Conservation (phyloP, 176 grass and related monocot genomes). For the Triticum dicoccoides region DNA sequence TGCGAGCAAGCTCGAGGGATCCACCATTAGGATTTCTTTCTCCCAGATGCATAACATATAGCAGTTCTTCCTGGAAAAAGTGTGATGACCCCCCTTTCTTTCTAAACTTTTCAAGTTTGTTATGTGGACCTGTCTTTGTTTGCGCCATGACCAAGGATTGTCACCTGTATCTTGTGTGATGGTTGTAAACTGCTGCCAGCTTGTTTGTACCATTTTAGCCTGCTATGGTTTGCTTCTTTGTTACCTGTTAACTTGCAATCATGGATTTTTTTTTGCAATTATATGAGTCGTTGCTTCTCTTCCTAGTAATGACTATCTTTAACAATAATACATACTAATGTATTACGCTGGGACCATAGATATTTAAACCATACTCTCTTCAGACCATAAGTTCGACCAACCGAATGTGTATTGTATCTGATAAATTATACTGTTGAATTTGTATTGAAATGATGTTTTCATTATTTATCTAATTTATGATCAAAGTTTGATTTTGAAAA, state of each 20-base stretch:
- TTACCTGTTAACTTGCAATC: neutral
- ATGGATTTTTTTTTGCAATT: too few relatives aligned
- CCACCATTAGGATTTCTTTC: slow-evolving; percentile 83
- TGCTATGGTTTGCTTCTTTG: neutral
- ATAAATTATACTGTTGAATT: too few relatives aligned
- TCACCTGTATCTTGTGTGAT: neutral
- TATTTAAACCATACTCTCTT: too few relatives aligned
- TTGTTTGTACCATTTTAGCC: neutral
- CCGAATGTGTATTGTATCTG: too few relatives aligned
- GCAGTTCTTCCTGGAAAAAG: neutral
- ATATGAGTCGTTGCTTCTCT: too few relatives aligned
- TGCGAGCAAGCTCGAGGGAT: slow-evolving; percentile 63
- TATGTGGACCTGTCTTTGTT: neutral
- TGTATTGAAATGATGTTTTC: too few relatives aligned
- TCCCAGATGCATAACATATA: slow-evolving; percentile 94
- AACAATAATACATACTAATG: too few relatives aligned
- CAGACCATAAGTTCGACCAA: too few relatives aligned
- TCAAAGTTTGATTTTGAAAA: too few relatives aligned
- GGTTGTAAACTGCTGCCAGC: neutral
- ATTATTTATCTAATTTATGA: too few relatives aligned
- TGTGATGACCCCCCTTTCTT: neutral
- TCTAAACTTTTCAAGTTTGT: neutral
- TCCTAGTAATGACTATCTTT: too few relatives aligned
- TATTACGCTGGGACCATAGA: too few relatives aligned
- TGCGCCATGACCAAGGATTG: neutral